Percentiles rank a stretch among this genome's conserved stretches.
Evolutionary conservation across 176 grass and related monocot species (phyloP).

Genomic region (Otatea glauca): DNA sequence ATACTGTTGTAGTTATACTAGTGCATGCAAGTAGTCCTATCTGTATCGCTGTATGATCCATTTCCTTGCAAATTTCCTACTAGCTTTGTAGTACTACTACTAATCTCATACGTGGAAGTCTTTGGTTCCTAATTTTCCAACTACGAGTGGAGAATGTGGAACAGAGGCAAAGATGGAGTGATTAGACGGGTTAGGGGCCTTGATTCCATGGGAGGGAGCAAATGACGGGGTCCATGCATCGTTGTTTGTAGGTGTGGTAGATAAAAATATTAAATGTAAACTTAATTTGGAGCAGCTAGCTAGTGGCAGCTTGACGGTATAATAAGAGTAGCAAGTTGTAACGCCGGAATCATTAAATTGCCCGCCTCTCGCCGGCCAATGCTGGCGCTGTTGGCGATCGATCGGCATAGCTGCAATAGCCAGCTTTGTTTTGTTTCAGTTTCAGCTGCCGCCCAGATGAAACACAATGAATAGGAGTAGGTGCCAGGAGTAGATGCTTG

Average conservation of each 20-base stretch:
- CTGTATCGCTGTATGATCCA: not conserved
- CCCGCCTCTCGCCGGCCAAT: slow-evolving; percentile 45
- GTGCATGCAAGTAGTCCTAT: not conserved
- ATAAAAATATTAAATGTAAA: slow-evolving; percentile 46
- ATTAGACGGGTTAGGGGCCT: not conserved
- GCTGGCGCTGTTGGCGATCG: slow-evolving; percentile 27
- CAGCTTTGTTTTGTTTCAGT: not conserved
- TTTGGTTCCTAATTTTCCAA: not conserved
- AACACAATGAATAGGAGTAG: not conserved
- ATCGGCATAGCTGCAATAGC: not conserved
- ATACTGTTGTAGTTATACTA: not conserved
- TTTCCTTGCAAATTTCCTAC: not conserved
- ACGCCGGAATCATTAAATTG: slow-evolving; percentile 56
- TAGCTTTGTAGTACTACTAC: not conserved
- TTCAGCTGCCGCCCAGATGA: not conserved
- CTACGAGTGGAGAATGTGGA: not conserved
- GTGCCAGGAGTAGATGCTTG: not conserved
- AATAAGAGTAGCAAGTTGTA: slow-evolving; percentile 29
- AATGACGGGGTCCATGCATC: slow-evolving; percentile 21
- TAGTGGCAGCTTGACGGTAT: not conserved
- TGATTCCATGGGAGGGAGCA: not conserved
- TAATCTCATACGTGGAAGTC: not conserved
- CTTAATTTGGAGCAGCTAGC: slow-evolving; percentile 40
- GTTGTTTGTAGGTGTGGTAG: slow-evolving; percentile 44
- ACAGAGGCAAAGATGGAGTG: slow-evolving; percentile 1